phyloP scores from a whole-genome alignment of 2,329 filamentous ascomycete genomes.

The Colletotrichum australisinense region DNA sequence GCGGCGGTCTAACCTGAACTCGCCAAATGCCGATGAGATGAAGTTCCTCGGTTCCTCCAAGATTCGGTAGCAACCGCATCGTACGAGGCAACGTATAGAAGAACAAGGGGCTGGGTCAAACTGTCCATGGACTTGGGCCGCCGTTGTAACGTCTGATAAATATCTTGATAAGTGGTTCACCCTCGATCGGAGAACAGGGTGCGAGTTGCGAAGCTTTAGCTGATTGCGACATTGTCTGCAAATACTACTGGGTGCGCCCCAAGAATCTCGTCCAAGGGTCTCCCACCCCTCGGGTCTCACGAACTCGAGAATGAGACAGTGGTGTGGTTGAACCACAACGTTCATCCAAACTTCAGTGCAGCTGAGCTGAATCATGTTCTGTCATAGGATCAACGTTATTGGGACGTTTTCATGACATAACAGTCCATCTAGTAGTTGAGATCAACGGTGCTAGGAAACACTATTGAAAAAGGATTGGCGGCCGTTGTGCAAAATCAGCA shows the following conservation, averaged over 20 bases:
- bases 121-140: neutral
- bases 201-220: neutral
- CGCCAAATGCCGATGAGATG: neutral
- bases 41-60: neutral
- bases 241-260: neutral
- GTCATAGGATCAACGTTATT: neutral
- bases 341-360: slow-evolving; percentile 8
- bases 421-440: neutral
- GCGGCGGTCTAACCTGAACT: slow-evolving; percentile 22
- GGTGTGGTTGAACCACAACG: neutral
- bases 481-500: slow-evolving; percentile 8
- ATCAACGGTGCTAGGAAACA: neutral
- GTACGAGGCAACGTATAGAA: slow-evolving; percentile 22
- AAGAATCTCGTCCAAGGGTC: neutral
- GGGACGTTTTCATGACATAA: neutral
- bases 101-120: neutral
- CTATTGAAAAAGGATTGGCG: neutral
- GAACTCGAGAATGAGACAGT: neutral
- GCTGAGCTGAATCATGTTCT: neutral
- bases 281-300: neutral
- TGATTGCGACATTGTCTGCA: neutral
- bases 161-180: neutral
- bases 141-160: neutral
- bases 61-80: slow-evolving; percentile 5
- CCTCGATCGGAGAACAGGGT: neutral